Evolutionary conservation across 768 basidiomycete species (phyloP), one percentile per base, ranked within the genome.

Genomic region (Tremella fuciformis): DNA sequence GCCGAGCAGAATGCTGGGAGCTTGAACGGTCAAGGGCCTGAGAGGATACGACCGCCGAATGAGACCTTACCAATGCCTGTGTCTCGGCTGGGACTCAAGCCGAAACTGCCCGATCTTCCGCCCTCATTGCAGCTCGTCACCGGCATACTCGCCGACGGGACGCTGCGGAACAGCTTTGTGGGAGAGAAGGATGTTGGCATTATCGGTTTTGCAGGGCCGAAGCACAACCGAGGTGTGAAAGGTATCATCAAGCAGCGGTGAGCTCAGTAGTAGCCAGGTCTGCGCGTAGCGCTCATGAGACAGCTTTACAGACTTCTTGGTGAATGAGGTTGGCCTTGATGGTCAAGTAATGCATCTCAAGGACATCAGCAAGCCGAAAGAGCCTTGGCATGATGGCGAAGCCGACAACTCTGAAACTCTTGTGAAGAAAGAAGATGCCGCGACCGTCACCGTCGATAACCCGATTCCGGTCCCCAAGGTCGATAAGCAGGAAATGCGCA

Each of bases 211-310:
- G 67, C 57, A 22, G 67, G 67, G 3, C 22, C n/a, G 13, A 55
- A 24, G 34, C 62, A 52, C 9, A 61, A 64, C 38, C 58, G 55
- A 41, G 65, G 66, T n/a, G 53, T 98, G 63, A 83, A 86, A 52
- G 94, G 90, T 3, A 94, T 98, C 70, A 97, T 98, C 77, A 98
- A 98, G 78, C 94, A 98, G 79, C 82, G 94, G 93, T 91, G 58
- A 61, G 83, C 71, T 25, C 24, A 8, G 16, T 16, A 41, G 16
- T n/a, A n/a, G 24, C 42, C 40, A 0, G 34, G 13, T 25, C 2
- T 42, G 57, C 26, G 16, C 37, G 21, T 16, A 47, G n/a, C 37
- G 25, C 40, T 53, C 50, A 57, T 50, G 42, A 53, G 3, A 21
- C 70, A 96, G 93, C 69, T 98, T 98, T 76, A 94, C 94, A 40